A percentile compares a stretch with the other conserved stretches of the same genome.
These are phyloP conservation scores for Pleomassaria siparia DNA, from an alignment of 2,329 filamentous ascomycete species.

Conservation along the genomic window DNA sequence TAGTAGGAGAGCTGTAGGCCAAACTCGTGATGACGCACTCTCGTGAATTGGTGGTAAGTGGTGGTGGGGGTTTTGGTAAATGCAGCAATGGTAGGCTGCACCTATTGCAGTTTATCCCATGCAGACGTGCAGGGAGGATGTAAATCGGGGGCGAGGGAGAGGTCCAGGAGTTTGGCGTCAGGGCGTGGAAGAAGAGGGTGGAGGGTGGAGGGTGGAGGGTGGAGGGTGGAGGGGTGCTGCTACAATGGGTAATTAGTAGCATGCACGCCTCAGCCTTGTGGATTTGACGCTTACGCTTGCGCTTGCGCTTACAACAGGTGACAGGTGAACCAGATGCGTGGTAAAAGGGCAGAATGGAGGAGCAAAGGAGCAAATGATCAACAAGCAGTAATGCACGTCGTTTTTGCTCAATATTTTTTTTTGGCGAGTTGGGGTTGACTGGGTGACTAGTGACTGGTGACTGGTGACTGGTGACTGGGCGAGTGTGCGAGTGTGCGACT, in stretches of 20 bases:
- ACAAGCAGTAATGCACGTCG: background rate
- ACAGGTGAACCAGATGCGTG: background rate
- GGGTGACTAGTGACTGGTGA: no score
- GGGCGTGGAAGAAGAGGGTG: conserved; percentile 7
- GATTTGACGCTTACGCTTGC: conserved; percentile 3
- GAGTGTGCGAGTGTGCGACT: no score
- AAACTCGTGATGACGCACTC: conserved; percentile 1
- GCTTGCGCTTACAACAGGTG: conserved; percentile 8
- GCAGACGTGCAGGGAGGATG: conserved; percentile 6
- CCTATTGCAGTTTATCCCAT: conserved; percentile 11
- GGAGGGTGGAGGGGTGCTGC: conserved; percentile 4
- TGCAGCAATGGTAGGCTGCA: conserved; percentile 10
- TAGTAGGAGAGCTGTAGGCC: background rate
- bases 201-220: conserved; percentile 7
- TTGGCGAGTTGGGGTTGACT: no score
- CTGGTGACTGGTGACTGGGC: background rate
- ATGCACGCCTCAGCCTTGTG: conserved; percentile 11
- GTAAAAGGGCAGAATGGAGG: background rate
- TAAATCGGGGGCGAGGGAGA: conserved; percentile 1
- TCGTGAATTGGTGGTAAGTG: background rate
- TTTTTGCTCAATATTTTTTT: background rate
- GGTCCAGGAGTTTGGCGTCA: conserved; percentile 6
- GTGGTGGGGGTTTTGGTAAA: background rate
- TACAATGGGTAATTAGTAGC: no score
- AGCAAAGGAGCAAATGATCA: background rate